Percentiles rank a stretch among this genome's conserved stretches.
These are phyloP conservation scores for Volvox africanus DNA, from an alignment of 139 green algal species.

Conservation along the genomic window DNA sequence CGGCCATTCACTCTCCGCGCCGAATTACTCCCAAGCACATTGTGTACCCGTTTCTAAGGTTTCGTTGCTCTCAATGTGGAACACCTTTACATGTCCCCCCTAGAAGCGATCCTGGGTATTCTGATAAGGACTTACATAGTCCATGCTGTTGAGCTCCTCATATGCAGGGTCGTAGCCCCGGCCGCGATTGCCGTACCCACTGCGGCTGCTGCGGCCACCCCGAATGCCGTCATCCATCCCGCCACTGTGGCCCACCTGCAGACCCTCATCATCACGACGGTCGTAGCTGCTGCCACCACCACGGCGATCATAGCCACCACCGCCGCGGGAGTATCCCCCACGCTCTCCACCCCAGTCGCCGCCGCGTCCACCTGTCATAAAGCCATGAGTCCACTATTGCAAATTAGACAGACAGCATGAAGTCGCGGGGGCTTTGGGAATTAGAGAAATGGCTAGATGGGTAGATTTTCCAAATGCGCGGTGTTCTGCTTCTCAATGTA, in stretches of 20 bases:
- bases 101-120: slow-evolving; percentile 30
- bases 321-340: slow-evolving; percentile 21
- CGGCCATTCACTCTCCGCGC: too few relatives aligned
- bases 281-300: neutral
- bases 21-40: too few relatives aligned
- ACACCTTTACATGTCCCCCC: neutral
- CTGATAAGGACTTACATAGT: slow-evolving; percentile 26
- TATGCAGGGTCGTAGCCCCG: neutral
- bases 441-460: too few relatives aligned
- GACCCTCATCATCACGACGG: neutral
- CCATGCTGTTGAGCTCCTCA: neutral
- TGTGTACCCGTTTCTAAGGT: too few relatives aligned
- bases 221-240: neutral
- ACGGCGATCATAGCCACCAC: slow-evolving; percentile 4
- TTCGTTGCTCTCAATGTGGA: too few relatives aligned
- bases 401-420: too few relatives aligned
- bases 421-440: too few relatives aligned
- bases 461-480: too few relatives aligned
- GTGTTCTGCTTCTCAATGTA: too few relatives aligned
- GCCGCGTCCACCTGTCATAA: neutral
- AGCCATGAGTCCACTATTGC: neutral
- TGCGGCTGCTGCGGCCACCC: neutral
- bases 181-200: slow-evolving; percentile 7
- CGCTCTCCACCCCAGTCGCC: neutral
- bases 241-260: neutral